Conservation (phyloP, 768 basidiomycete genomes). For the Leccinum arenicola region DNA sequence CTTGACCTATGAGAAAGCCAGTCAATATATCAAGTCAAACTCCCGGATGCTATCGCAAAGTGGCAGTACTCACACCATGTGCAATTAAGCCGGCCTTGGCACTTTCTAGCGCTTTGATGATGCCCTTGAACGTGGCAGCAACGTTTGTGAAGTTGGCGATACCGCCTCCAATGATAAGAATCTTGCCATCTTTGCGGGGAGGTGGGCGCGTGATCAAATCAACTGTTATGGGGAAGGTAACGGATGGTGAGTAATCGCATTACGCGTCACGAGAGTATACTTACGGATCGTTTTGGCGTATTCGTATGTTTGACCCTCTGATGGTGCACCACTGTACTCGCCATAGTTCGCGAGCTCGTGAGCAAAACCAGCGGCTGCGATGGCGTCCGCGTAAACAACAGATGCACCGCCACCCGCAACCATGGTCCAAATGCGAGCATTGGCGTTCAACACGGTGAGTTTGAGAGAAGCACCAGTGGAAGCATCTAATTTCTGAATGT, state of each 20-base stretch:
- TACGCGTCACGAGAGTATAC: conserved; percentile 26
- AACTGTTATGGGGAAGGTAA: conserved; percentile 41
- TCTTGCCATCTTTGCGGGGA: conserved; percentile 84
- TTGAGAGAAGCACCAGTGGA: conserved; percentile 98
- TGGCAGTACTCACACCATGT: conserved; percentile 20
- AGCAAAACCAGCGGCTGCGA: conserved; percentile 91
- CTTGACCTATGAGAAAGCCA: conserved; percentile 64
- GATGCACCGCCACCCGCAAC: conserved; percentile 94
- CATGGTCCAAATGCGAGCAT: conserved; percentile 99
- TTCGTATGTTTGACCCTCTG: conserved; percentile 98
- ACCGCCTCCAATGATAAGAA: conserved; percentile 99
- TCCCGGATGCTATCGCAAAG: background rate
- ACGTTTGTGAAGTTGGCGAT: conserved; percentile 99
- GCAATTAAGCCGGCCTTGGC: conserved; percentile 81
- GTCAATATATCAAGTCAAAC: background rate
- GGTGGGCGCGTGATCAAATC: conserved; percentile 93
- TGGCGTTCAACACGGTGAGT: conserved; percentile 91
- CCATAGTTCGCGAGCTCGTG: conserved; percentile 99
- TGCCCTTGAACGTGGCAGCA: conserved; percentile 99
- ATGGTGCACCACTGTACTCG: conserved; percentile 98
- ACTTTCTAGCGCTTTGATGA: conserved; percentile 95
- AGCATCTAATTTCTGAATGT: conserved; percentile 96
- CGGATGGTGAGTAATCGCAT: background rate
- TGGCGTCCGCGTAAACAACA: conserved; percentile 71
- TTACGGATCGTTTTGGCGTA: conserved; percentile 96